Evolutionary conservation across 169 alveolate species (phyloP), one percentile per base, ranked within the genome.

Genomic region (Plasmodium knowlesi): DNA sequence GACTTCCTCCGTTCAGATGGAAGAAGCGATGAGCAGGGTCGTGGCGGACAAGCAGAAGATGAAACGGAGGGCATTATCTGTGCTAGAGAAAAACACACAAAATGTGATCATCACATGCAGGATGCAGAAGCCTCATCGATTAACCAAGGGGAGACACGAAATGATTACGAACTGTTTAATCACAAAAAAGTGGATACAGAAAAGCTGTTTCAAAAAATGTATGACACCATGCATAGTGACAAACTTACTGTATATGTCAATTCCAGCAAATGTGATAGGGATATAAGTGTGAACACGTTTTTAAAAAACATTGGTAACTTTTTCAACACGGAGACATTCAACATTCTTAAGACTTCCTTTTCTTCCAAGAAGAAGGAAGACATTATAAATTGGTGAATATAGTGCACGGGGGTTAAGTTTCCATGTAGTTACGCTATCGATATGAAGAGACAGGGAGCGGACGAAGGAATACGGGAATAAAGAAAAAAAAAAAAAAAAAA

Each of bases 311-410:
- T 86, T 8, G 41, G 61, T 28, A 25, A 73, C 0, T 39, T 50
- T 50, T 86, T 86, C 70, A 86, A 86, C 61, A 73, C 84, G 19
- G 78, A n/a, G 3, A 86, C 86, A 0, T 86, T 86, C 43, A 80
- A 76, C 43, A 32, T 86, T 32, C 70, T 86, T 50, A 76, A 54
- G 67, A 25, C 46, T 34, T 74, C 86, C 43, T 86, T 86, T 54
- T 74, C 83, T 9, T 86, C 93, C 79, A 86, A 86, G 67, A 86
- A 86, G 46, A 86, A 86, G 70, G 28, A 28, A 53, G 93, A 86
- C 70, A 76, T 86, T 54, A 86, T 78, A n/a, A 86, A 76, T 16
- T 86, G 93, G 93, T 86, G 70, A 70, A 5, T 67, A n/a, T n/a
- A n/a, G n/a, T n/a, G n/a, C n/a, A n/a, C n/a, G n/a, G n/a, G n/a